Base-by-base conservation (phyloP, 164 flowering plant genomes). In the Sedum album region DNA sequence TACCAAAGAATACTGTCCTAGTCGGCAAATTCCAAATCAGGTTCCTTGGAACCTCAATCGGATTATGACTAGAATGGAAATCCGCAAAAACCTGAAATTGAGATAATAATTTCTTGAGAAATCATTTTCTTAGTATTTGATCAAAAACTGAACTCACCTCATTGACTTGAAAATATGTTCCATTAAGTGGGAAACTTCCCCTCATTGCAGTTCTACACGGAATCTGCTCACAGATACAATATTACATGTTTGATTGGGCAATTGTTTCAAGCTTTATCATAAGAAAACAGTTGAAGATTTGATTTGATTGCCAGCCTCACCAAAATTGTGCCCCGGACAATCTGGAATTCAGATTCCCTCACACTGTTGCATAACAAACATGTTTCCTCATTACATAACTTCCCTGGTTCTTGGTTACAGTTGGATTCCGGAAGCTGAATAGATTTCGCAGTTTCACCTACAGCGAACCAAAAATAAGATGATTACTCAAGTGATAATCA, bases 391-490 rank as follows among this genome's bases (percentile, higher is more conserved):
- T 73, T 66, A 75, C 90, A 84, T 46, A 77, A 31, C 26, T 73
- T 76, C 39, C 73, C 77, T 53, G 76, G 18, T 30, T 71, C 81
- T 33, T 76, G 74, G 21, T 33, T 61, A 66, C 92, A 87, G 18
- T 69, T 61, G 62, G 60, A 70, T 72, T 80, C 83, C 18, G 97
- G 86, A 65, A 84, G 87, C 70, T 84, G 74, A 70, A 77, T 78
- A 18, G 96, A 88, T 57, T 88, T 55, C 66, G 89, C 85, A 38
- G 95, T 94, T 81, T 94, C 96, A 70, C 98, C 98, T 48, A 48
- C 18, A 42, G 8, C 3, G 13, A 21, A 18, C 55, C 55, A 17
- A 18, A 18, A 5, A 14, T 17, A 11, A 48, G 18, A 48, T 18
- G 18, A 18, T 13, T 51, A 51, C 28, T n/a, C n/a, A 51, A n/a